Conservation (phyloP, 495 filamentous ascomycete genomes). For the Tuber aestivum region DNA sequence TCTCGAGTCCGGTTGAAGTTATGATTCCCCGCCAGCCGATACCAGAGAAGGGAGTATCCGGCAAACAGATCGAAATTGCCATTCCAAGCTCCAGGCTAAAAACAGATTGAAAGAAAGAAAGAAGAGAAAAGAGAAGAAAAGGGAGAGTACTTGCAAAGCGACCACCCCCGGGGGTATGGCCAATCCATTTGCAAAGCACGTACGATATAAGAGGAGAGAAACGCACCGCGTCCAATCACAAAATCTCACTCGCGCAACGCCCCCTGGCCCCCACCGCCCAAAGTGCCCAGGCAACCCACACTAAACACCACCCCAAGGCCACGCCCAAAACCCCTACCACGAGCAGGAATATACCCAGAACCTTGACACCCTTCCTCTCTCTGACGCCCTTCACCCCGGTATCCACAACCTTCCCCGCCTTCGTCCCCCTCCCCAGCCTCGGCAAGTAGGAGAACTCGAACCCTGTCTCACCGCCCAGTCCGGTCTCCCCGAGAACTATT, state of each 20-base stretch:
- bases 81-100: background rate
- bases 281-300: conserved; percentile 11
- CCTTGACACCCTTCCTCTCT: conserved; percentile 21
- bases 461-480: conserved; percentile 52
- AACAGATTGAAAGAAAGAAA: background rate
- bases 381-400: conserved; percentile 14
- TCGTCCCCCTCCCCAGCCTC: conserved; percentile 24
- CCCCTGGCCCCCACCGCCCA: background rate
- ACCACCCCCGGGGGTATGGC: background rate
- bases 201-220: background rate
- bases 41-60: too few relatives aligned
- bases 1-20: too few relatives aligned
- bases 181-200: background rate
- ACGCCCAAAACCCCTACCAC: conserved; percentile 14
- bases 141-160: too few relatives aligned
- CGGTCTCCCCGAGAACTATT: conserved; percentile 53
- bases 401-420: conserved; percentile 22
- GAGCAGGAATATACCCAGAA: conserved; percentile 20
- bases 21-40: too few relatives aligned
- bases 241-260: background rate
- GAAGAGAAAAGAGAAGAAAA: background rate
- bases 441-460: conserved; percentile 66
- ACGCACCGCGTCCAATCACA: background rate
- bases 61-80: too few relatives aligned
- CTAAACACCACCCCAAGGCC: conserved; percentile 15